Percentiles rank a stretch among this genome's conserved stretches.
Conservation (phyloP, 2,329 filamentous ascomycete genomes). For the Colletotrichum cereale region DNA sequence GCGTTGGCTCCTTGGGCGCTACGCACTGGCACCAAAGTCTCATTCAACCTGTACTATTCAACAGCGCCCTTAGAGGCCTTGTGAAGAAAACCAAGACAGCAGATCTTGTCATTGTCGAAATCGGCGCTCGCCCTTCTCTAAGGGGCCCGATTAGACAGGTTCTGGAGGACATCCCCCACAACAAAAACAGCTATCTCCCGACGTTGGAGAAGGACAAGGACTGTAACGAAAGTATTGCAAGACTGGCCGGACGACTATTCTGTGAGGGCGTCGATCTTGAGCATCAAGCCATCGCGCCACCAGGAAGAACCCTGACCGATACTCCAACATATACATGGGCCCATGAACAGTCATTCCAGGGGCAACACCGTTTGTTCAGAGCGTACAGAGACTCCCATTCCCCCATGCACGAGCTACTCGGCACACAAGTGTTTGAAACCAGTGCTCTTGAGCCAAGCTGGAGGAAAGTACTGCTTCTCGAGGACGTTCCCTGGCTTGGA, state of each 20-base stretch:
- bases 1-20: background rate
- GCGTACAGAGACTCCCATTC: background rate
- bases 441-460: conserved; percentile 3
- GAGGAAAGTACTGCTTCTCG: conserved; percentile 10
- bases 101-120: background rate
- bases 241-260: background rate
- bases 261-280: background rate
- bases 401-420: conserved; percentile 14
- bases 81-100: background rate
- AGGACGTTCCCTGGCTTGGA: conserved; percentile 11
- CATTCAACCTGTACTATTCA: conserved; percentile 56
- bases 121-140: background rate
- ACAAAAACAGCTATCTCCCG: background rate
- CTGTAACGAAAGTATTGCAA: background rate
- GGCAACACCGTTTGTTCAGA: conserved; percentile 2
- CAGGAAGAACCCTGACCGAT: conserved; percentile 18
- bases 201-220: background rate
- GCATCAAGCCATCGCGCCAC: background rate
- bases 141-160: background rate
- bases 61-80: conserved; percentile 44
- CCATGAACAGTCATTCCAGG: background rate
- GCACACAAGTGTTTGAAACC: conserved; percentile 6
- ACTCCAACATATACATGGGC: conserved; percentile 11
- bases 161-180: background rate
- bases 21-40: conserved; percentile 61